Evolutionary conservation across 2,329 filamentous ascomycete species (phyloP).

Genomic region (Aspergillus aculeatus): DNA sequence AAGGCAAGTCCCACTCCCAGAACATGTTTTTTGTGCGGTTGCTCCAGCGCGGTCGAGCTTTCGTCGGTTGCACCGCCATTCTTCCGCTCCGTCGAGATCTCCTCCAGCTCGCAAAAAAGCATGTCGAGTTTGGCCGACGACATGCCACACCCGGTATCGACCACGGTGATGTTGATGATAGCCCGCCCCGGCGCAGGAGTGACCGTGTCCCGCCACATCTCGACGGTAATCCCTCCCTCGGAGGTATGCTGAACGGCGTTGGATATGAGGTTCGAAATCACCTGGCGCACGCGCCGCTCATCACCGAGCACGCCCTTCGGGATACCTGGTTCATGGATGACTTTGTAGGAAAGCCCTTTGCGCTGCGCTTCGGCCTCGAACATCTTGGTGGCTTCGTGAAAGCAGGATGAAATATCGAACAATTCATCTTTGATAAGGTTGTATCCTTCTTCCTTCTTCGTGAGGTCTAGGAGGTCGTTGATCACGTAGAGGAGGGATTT

Average conservation of each 20-base stretch:
- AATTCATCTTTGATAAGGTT: constrained; percentile 75
- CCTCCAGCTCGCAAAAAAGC: constrained; percentile 61
- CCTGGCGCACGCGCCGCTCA: constrained; percentile 73
- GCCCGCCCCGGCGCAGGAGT: constrained; percentile 54
- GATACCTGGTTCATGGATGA: constrained; percentile 66
- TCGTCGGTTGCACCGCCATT: constrained; percentile 28
- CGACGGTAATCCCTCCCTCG: constrained; percentile 66
- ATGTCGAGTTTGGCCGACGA: constrained; percentile 56
- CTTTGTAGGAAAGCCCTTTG: constrained; percentile 70
- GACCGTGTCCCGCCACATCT: constrained; percentile 57
- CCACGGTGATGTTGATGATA: constrained; percentile 70
- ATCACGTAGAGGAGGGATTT: constrained; percentile 93
- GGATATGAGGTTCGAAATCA: constrained; percentile 76
- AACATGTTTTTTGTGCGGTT: constrained; percentile 42
- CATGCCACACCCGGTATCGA: constrained; percentile 73
- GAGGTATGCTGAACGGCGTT: constrained; percentile 81
- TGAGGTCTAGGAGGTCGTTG: constrained; percentile 85
- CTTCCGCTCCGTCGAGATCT: constrained; percentile 63
- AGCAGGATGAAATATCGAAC: constrained; percentile 70
- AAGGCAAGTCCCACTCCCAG: constrained; percentile 80
- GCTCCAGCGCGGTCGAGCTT: constrained; percentile 32
- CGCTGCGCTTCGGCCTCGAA: constrained; percentile 72
- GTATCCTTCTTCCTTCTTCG: constrained; percentile 80
- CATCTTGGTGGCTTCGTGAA: constrained; percentile 72
- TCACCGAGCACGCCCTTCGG: constrained; percentile 73